Base-by-base conservation (phyloP, 208 protist species). In the Tritrichomonas foetus region DNA sequence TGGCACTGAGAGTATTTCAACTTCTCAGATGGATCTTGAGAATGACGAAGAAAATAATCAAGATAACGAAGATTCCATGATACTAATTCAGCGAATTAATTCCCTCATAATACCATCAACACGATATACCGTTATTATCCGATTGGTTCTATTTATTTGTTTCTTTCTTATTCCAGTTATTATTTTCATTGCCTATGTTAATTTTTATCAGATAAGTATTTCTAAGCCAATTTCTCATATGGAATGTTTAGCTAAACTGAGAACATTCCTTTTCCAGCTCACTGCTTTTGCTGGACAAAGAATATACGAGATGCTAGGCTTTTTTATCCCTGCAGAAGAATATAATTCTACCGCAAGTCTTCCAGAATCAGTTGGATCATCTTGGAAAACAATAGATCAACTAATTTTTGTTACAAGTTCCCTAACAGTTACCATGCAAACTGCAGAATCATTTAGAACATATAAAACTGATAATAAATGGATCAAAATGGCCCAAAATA, bases 1-100 rank as follows among this genome's bases (percentile, higher is more conserved):
- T 14, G 69, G 33, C 3, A 39, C 69, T 44, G 69, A 78, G 20
- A 39, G 25, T 3, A 99, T 96, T 96, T 47, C 14, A 16, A 39
- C 33, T 11, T 39, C 33, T 11, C 25, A 78, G 44, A 78, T 78
- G 69, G 69, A 78, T 47, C 9, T 14, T 27, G 69, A 61, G 16
- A 61, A 36, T 47, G 69, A 78, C 11, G 69, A 78, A 47, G 33
- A 78, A 47, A 78, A 36, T 78, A n/a, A 14, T 47, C 14, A 14
- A 78, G 14, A 14, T 27, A 44, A 20, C 9, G 69, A 78, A 47
- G 25, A 78, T 16, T 78, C 69, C 14, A 47, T 78, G 14, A n/a
- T n/a, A 39, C 33, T 78, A 36, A 5, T 14, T 3, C 14, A 44
- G 20, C 22, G 33, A 47, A 78, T 78, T 20, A 36, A 78, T 39